A percentile compares a stretch with the other conserved stretches of the same genome.
phyloP scores from a whole-genome alignment of 805 yeast species.

The Cyberlindnera bimundalis region DNA sequence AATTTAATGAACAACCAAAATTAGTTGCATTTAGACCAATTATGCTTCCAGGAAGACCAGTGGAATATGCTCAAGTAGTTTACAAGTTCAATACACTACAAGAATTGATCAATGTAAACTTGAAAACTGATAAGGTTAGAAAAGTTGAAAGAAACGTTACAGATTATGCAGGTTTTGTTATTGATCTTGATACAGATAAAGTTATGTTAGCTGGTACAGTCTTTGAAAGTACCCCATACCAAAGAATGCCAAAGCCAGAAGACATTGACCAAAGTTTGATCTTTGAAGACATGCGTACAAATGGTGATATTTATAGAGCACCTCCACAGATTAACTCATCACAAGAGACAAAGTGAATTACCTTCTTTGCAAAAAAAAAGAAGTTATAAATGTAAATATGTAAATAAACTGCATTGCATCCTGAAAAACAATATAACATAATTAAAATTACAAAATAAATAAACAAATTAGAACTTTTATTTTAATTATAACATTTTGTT shows the following conservation, averaged over 20 bases:
- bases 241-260: constrained; percentile 34
- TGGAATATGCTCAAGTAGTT: constrained; percentile 55
- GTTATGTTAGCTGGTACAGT: constrained; percentile 61
- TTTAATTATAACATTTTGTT: background rate
- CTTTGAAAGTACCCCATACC: constrained; percentile 53
- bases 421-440: background rate
- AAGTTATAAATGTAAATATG: background rate
- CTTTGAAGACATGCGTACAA: constrained; percentile 30
- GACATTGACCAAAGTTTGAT: constrained; percentile 27
- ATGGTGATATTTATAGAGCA: constrained; percentile 34
- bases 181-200: constrained; percentile 58
- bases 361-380: background rate
- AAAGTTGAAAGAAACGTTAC: constrained; percentile 50
- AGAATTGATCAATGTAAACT: constrained; percentile 47
- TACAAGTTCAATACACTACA: constrained; percentile 64
- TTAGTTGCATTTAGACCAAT: constrained; percentile 66
- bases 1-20: constrained; percentile 69
- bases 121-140: constrained; percentile 42
- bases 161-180: constrained; percentile 58
- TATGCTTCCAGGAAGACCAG: constrained; percentile 53
- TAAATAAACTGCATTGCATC: background rate
- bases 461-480: no score
- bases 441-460: no score
- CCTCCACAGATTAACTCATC: constrained; percentile 19
- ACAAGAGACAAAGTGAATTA: background rate